Conservation (phyloP, 768 basidiomycete species). For the Multifurca ochricompacta region DNA sequence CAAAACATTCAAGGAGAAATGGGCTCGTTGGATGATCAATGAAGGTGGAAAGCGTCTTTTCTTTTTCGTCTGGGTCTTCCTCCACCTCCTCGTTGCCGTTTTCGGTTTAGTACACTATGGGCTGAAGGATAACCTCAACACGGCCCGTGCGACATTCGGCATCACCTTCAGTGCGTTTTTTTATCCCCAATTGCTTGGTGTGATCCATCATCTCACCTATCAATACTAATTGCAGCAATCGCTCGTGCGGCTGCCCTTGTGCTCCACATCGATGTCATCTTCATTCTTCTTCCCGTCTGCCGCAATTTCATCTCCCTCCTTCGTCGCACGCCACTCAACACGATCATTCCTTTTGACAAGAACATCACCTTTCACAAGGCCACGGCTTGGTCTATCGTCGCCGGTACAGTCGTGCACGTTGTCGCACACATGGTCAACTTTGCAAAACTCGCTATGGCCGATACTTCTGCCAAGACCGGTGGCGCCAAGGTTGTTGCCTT, state of each 20-base stretch:
- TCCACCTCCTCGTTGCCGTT: conserved; percentile 69
- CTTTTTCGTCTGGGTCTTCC: conserved; percentile 71
- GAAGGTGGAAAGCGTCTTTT: conserved; percentile 77
- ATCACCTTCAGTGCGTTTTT: conserved; percentile 58
- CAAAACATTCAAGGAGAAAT: conserved; percentile 37
- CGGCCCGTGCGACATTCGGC: conserved; percentile 66
- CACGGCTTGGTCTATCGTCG: conserved; percentile 84
- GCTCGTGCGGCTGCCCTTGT: conserved; percentile 86
- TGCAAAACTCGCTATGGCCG: conserved; percentile 50
- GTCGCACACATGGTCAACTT: conserved; percentile 85
- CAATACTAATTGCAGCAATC: conserved; percentile 45
- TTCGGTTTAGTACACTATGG: conserved; percentile 76
- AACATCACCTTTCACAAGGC: conserved; percentile 88
- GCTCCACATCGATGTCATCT: conserved; percentile 84
- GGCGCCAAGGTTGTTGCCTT: conserved; percentile 60
- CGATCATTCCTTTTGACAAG: conserved; percentile 89
- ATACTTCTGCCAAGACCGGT: conserved; percentile 44
- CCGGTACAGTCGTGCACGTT: conserved; percentile 69
- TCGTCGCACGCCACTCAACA: conserved; percentile 77
- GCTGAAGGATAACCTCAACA: conserved; percentile 65
- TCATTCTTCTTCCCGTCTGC: conserved; percentile 93
- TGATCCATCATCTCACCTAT: not conserved
- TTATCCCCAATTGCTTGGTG: not conserved
- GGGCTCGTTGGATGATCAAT: conserved; percentile 87
- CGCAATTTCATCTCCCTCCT: conserved; percentile 89